These are phyloP conservation scores for Tuber calosporum DNA, from an alignment of 495 filamentous ascomycete genomes.

Conservation along the genomic window DNA sequence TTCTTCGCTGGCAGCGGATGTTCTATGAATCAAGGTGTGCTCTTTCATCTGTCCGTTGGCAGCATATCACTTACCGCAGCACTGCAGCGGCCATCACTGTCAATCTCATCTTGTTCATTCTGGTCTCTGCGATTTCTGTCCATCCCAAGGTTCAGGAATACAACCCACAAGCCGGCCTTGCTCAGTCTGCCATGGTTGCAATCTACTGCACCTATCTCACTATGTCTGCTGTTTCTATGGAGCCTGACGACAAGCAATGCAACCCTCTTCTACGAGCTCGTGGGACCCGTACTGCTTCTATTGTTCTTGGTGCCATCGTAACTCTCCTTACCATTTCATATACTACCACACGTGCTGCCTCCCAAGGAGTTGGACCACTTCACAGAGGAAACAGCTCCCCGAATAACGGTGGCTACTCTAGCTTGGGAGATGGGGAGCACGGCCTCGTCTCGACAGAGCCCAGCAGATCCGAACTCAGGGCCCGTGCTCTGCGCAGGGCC, in stretches of 20 bases:
- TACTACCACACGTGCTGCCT: conserved; percentile 92
- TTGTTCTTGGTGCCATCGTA: conserved; percentile 85
- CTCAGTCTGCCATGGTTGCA: conserved; percentile 94
- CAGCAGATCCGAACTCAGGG: conserved; percentile 78
- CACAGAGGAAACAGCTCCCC: conserved; percentile 56
- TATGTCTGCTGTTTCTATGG: conserved; percentile 97
- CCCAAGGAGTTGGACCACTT: conserved; percentile 80
- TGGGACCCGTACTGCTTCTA: conserved; percentile 79
- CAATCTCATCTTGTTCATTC: conserved; percentile 78
- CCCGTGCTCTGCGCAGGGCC: conserved; percentile 79
- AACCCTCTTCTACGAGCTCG: conserved; percentile 86
- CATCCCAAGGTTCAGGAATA: conserved; percentile 85
- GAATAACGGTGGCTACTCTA: conserved; percentile 52
- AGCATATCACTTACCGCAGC: conserved; percentile 27
- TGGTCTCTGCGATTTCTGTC: conserved; percentile 74
- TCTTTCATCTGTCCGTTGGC: conserved; percentile 6
- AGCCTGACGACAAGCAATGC: conserved; percentile 89
- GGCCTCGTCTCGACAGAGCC: conserved; percentile 87
- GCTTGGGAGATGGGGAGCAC: conserved; percentile 62
- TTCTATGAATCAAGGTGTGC: conserved; percentile 81
- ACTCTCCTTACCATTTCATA: conserved; percentile 97
- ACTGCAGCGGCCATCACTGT: conserved; percentile 56
- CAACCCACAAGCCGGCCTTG: conserved; percentile 87
- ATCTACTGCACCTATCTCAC: conserved; percentile 98
- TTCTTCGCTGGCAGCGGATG: conserved; percentile 83